Percentiles rank a stretch among this genome's conserved stretches.
phyloP scores from a whole-genome alignment of 1,139 yeast genomes.

The Debaryomycetaceae sp. region DNA sequence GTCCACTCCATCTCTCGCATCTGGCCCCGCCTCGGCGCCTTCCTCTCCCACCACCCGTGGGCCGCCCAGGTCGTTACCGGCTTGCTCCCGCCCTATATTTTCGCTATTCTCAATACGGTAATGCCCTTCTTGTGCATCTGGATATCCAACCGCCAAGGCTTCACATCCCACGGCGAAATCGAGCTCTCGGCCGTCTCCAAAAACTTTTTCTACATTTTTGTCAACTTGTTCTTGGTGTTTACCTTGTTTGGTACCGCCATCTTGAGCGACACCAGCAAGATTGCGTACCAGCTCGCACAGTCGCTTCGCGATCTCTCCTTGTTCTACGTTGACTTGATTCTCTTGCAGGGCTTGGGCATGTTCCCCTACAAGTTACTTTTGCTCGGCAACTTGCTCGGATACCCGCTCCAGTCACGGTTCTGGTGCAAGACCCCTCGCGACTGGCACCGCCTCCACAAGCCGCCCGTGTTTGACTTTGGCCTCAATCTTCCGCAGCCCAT shows the following conservation, averaged over 20 bases:
- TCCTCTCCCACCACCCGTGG: constrained; percentile 45
- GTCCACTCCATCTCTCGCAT: constrained; percentile 55
- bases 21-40: constrained; percentile 64
- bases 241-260: constrained; percentile 75
- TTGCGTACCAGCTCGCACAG: constrained; percentile 63
- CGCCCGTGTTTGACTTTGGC: constrained; percentile 75
- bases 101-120: constrained; percentile 54
- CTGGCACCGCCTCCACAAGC: constrained; percentile 57
- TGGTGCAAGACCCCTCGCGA: constrained; percentile 49
- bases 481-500: constrained; percentile 74
- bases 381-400: constrained; percentile 31
- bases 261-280: constrained; percentile 62
- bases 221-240: constrained; percentile 66
- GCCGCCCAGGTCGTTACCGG: constrained; percentile 64
- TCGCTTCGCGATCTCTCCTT: constrained; percentile 59
- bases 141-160: constrained; percentile 60
- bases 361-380: constrained; percentile 58
- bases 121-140: constrained; percentile 63
- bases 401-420: constrained; percentile 7
- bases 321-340: constrained; percentile 64
- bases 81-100: constrained; percentile 64
- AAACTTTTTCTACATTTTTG: constrained; percentile 69
- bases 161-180: constrained; percentile 64
- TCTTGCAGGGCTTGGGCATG: constrained; percentile 70
- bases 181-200: constrained; percentile 66